A percentile compares a stretch with the other conserved stretches of the same genome.
Evolutionary conservation across 129 eudicot species (phyloP).

Genomic region (Pseudognaphalium luteoalbum): DNA sequence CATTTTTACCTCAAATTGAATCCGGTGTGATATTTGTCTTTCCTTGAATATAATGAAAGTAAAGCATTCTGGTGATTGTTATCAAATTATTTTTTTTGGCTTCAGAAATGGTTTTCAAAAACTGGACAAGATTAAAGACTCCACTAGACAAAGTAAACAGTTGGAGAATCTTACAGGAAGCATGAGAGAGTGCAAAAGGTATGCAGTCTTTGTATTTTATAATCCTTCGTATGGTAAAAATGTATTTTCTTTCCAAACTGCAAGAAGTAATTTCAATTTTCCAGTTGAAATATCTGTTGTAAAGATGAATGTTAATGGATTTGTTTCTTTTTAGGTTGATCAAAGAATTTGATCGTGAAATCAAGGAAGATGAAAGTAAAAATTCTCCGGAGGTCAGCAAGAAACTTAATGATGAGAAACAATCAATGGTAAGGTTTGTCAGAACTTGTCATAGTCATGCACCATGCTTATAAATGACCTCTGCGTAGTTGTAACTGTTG

Average conservation of each 20-base stretch:
- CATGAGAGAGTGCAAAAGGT: constrained; percentile 99
- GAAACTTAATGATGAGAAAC: constrained; percentile 98
- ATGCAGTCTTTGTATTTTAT: not conserved
- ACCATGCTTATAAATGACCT: not conserved
- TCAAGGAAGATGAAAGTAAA: constrained; percentile 86
- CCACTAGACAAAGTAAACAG: constrained; percentile 95
- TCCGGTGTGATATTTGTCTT: not conserved
- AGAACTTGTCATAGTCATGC: not conserved
- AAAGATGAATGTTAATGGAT: constrained; percentile 8
- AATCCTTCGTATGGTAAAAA: not conserved
- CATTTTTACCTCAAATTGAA: too few relatives aligned
- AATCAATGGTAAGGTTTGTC: constrained; percentile 68
- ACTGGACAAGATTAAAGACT: constrained; percentile 90
- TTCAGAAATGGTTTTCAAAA: constrained; percentile 96
- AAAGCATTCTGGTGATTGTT: not conserved
- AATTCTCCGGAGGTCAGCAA: constrained; percentile 80
- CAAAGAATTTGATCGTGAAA: constrained; percentile 96
- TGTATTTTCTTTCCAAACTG: not conserved
- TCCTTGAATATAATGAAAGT: constrained; percentile 1
- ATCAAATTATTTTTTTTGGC: not conserved
- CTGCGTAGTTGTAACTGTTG: not conserved
- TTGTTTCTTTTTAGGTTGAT: constrained; percentile 51
- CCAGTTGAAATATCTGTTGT: not conserved
- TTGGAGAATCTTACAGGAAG: constrained; percentile 94
- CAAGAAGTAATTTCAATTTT: constrained; percentile 1